Conservation (phyloP, 2,329 filamentous ascomycete species). For the Trichoderma atroviride region DNA sequence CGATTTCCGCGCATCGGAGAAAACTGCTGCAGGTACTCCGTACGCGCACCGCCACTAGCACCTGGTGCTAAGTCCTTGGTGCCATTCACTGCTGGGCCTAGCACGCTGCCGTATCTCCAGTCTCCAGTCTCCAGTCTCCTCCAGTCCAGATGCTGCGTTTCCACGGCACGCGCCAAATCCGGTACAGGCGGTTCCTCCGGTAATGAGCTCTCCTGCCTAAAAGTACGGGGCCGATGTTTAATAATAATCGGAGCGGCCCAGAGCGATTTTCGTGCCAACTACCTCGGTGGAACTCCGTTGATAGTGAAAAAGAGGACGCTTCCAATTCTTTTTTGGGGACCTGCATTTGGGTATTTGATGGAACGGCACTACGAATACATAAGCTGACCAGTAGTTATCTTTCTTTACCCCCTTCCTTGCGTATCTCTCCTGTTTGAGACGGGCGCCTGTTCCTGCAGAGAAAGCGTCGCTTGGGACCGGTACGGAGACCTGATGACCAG, state of each 20-base stretch:
- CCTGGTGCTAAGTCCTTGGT: neutral
- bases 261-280: slow-evolving; percentile 18
- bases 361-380: slow-evolving; percentile 16
- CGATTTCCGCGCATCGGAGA: slow-evolving; percentile 25
- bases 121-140: neutral
- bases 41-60: slow-evolving; percentile 14
- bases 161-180: slow-evolving; percentile 10
- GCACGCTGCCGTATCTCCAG: neutral
- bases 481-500: neutral
- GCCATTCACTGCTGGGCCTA: neutral
- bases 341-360: neutral
- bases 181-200: slow-evolving; percentile 22
- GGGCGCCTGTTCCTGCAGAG: neutral
- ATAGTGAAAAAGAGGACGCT: neutral
- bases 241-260: slow-evolving; percentile 10
- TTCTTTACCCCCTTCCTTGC: neutral
- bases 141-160: neutral
- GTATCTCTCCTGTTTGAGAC: neutral
- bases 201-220: slow-evolving; percentile 24
- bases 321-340: neutral
- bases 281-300: slow-evolving; percentile 10
- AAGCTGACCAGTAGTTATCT: slow-evolving; percentile 7
- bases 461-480: neutral
- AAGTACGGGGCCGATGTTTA: slow-evolving; percentile 17
- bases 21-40: slow-evolving; percentile 23